A percentile compares a stretch with the other conserved stretches of the same genome.
Conservation (phyloP, 1,284 basidiomycete species). For the Volvariella volvacea region DNA sequence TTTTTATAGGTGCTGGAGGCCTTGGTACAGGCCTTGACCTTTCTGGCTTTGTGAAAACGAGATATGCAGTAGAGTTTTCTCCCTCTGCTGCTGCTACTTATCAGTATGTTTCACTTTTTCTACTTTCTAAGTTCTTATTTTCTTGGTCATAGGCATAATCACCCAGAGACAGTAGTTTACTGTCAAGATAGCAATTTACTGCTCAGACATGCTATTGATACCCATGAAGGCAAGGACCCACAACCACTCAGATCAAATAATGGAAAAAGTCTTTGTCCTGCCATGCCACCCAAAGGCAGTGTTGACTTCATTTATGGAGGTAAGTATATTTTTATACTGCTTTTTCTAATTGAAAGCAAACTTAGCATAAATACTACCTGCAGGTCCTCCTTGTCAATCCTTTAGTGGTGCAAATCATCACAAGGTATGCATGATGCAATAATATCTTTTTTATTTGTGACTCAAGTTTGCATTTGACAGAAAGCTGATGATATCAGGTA, state of each 20-base stretch:
- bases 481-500: slow-evolving; percentile 55
- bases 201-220: slow-evolving; percentile 49
- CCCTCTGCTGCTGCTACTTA: slow-evolving; percentile 65
- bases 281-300: slow-evolving; percentile 49
- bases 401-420: slow-evolving; percentile 57
- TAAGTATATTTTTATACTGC: slow-evolving; percentile 29
- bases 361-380: no score
- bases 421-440: slow-evolving; percentile 30
- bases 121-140: slow-evolving; percentile 5
- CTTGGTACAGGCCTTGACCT: slow-evolving; percentile 57
- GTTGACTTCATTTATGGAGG: slow-evolving; percentile 70
- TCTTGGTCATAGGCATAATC: slow-evolving; percentile 34
- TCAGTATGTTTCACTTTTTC: slow-evolving; percentile 30
- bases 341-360: no score
- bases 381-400: slow-evolving; percentile 67
- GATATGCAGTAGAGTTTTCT: slow-evolving; percentile 60
- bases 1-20: slow-evolving; percentile 54
- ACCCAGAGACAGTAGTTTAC: slow-evolving; percentile 28
- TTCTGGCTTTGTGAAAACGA: slow-evolving; percentile 51
- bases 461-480: slow-evolving; percentile 24
- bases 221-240: slow-evolving; percentile 33
- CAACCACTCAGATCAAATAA: slow-evolving; percentile 34
- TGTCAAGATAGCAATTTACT: slow-evolving; percentile 57
- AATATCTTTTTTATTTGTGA: not conserved
- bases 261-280: slow-evolving; percentile 29